These are phyloP conservation scores for Glycine tomentella DNA, from an alignment of 306 rosid genomes.

Conservation along the genomic window DNA sequence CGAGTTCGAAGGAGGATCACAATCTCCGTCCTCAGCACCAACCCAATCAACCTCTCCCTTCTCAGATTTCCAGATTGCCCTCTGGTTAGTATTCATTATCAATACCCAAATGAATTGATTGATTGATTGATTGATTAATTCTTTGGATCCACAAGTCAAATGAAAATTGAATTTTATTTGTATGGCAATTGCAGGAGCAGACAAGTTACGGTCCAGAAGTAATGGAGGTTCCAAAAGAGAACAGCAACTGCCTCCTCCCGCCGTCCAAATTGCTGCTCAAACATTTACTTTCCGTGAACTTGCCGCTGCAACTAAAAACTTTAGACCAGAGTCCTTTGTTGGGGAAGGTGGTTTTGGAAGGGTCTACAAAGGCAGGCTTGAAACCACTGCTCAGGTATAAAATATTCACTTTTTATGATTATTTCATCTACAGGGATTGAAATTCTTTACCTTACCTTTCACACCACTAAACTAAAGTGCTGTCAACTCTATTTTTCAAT, in stretches of 20 bases:
- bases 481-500: too few relatives aligned
- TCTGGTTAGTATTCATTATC: conserved; percentile 63
- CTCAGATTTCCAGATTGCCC: conserved; percentile 72
- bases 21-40: conserved; percentile 59
- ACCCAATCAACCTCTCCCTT: conserved; percentile 52
- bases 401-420: too few relatives aligned
- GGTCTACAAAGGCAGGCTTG: conserved; percentile 84
- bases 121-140: too few relatives aligned
- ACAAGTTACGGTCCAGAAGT: conserved; percentile 68
- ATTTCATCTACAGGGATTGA: too few relatives aligned
- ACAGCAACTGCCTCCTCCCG: conserved; percentile 48
- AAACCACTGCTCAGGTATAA: conserved; percentile 77
- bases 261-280: conserved; percentile 82
- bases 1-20: conserved; percentile 67
- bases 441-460: too few relatives aligned
- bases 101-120: too few relatives aligned
- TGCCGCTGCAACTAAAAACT: conserved; percentile 76
- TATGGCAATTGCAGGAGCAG: conserved; percentile 61
- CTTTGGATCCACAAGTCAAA: too few relatives aligned
- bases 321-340: conserved; percentile 74
- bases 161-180: too few relatives aligned
- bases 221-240: conserved; percentile 71
- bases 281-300: conserved; percentile 91
- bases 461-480: too few relatives aligned
- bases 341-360: conserved; percentile 98